A percentile compares a stretch with the other conserved stretches of the same genome.
These are phyloP conservation scores for Saussurea involucrata DNA, from an alignment of 129 eudicot genomes.

Conservation along the genomic window DNA sequence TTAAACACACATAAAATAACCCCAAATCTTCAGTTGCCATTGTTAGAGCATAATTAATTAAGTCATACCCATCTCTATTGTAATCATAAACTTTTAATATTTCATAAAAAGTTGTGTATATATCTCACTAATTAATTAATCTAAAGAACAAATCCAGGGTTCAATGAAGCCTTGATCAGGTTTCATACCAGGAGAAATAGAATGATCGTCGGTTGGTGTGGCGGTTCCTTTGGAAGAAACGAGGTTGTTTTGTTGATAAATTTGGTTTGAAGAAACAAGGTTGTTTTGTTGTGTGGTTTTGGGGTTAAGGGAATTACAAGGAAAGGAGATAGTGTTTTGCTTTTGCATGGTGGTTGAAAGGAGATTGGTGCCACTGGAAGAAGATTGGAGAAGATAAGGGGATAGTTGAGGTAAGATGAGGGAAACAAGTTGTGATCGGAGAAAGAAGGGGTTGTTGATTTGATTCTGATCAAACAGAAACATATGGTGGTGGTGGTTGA, in stretches of 20 bases:
- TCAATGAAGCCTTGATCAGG: conserved; percentile 22
- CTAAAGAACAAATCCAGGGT: conserved; percentile 17
- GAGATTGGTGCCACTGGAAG: too few relatives aligned
- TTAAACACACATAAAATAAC: neutral
- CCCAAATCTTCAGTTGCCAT: too few relatives aligned
- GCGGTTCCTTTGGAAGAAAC: neutral
- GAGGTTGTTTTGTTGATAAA: neutral
- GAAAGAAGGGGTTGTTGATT: conserved; percentile 35
- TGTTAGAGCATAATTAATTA: too few relatives aligned
- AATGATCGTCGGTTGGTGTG: neutral
- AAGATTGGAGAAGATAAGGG: conserved; percentile 41
- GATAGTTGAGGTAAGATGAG: conserved; percentile 31
- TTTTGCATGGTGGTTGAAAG: too few relatives aligned
- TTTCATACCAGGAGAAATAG: conserved; percentile 16
- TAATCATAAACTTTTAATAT: too few relatives aligned
- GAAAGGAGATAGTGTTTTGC: conserved; percentile 32
- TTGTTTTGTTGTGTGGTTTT: conserved; percentile 11
- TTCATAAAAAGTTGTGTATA: neutral
- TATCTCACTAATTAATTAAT: conserved; percentile 2
- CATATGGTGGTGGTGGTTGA: too few relatives aligned
- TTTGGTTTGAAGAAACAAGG: neutral
- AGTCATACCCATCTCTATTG: too few relatives aligned
- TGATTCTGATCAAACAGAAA: too few relatives aligned
- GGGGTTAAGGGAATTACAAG: conserved; percentile 15
- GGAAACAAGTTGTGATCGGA: conserved; percentile 4